phyloP scores from a whole-genome alignment of 768 basidiomycete genomes.

The Leucocoprinus sp. region DNA sequence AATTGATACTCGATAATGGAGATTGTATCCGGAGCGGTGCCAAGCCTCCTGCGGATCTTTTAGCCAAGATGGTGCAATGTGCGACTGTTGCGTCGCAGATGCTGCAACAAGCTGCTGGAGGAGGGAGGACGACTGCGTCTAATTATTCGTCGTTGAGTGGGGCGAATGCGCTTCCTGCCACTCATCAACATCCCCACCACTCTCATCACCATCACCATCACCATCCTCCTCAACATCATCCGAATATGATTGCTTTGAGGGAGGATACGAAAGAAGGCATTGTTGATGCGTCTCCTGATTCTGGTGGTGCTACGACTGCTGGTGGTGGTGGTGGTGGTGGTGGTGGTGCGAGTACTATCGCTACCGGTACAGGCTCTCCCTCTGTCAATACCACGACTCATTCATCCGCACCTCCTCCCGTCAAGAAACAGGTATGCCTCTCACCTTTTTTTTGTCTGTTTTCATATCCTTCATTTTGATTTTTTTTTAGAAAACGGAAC shows the following conservation, averaged over 20 bases:
- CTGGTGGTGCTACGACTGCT: no score
- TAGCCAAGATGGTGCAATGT: constrained; percentile 36
- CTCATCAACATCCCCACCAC: not conserved
- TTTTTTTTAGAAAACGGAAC: constrained; percentile 9
- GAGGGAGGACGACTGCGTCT: constrained; percentile 9
- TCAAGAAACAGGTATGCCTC: constrained; percentile 5
- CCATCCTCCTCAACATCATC: no score
- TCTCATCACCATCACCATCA: no score
- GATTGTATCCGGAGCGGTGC: constrained; percentile 12
- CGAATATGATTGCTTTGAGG: no score
- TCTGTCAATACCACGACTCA: constrained; percentile 9
- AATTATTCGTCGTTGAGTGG: constrained; percentile 10
- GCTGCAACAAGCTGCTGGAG: constrained; percentile 30
- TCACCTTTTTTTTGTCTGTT: not conserved
- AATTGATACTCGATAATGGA: constrained; percentile 23
- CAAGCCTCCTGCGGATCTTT: constrained; percentile 21
- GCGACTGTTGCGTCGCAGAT: constrained; percentile 35
- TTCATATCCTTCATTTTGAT: not conserved
- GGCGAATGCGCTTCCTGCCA: constrained; percentile 11
- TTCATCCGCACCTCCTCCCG: constrained; percentile 10
- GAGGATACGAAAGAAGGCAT: constrained; percentile 10
- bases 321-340: no score
- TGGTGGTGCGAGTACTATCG: no score
- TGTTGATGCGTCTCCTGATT: no score
- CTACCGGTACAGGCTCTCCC: constrained; percentile 8